Evolutionary conservation across 2,329 filamentous ascomycete species (phyloP), one percentile per base, ranked within the genome.

Genomic region (Xylaria digitata): DNA sequence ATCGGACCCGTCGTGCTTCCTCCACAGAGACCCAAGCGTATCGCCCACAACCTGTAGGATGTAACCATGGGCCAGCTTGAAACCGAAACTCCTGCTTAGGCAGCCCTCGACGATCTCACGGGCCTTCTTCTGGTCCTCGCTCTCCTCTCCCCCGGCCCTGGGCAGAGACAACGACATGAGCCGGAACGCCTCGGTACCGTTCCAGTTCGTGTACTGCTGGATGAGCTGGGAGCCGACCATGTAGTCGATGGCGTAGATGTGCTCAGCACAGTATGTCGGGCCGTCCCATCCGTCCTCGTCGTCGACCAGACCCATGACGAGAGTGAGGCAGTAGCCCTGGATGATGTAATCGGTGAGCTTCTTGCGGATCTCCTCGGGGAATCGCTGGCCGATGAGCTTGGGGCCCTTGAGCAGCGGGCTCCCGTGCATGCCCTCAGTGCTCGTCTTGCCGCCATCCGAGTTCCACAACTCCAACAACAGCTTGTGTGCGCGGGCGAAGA

Each of bases 291-390:
- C 77, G 34, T 80, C 82, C 34, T 83, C 81, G 2, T 81, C 77
- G 66, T 88, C 86, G 0, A 86, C 72, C 5, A 85, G 80, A 1
- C 83, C 81, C 82, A 86, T 82, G 0, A 84, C 85, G 75, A 84
- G 76, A 6, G 79, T 81, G 68, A 86, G 80, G 2, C 79, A 84
- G 66, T 87, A 85, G 2, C 84, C 85, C 67, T 89, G 86, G 46
- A 85, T 83, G 62, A 87, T 86, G 68, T 88, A 89, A 70, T 89
- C 85, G 2, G 82, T 83, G 71, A 88, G 78, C 68, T 83, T 78
- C 61, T 74, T 78, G 43, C 79, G 78, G 13, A 77, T 72, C 37
- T 82, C 82, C 6, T 83, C 80, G 3, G 79, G 3, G 73, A 76
- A 71, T 77, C 78, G 13, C 67, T 76, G 57, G 69, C 79, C 68